Evolutionary conservation across 225 moss, liverwort and hornwort genomes (phyloP), one percentile per base, ranked within the genome.

Genomic region (Pseudisothecium myosuroides): DNA sequence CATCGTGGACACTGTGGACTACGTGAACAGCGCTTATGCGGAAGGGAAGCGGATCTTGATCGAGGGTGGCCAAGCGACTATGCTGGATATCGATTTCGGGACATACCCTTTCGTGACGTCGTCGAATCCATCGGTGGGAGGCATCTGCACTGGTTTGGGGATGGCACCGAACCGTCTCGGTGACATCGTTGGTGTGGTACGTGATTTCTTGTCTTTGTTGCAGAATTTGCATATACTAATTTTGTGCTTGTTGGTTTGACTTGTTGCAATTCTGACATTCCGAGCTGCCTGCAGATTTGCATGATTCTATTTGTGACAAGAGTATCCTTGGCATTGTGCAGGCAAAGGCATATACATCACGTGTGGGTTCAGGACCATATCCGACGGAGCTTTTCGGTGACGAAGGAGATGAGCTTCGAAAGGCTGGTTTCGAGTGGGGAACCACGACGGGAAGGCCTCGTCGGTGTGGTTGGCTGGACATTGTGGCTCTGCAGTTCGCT

Each of bases 101-200:
- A 99, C 99, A 32, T 99, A 99, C 88, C 99, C 99, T 16, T 99
- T 97, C 32, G 99, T 99, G n/a, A 99, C 98, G 32, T 99, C 99
- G 8, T 99, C 99, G 49, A 99, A 96, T 82, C 96, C 99, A 18
- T 96, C 99, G 55, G 97, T 96, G 31, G 99, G 97, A 61, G 99
- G 99, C 73, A 97, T 99, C 55, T 99, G 99, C 92, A 96, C 99
- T 45, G 99, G 99, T 73, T 91, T 97, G 76, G 99, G 99, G 77
- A 96, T 99, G 65, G 96, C 99, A 68, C 99, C 99, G 61, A 97
- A 96, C 65, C 96, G 96, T 43, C 95, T 99, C 15, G 99, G 96
- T 68, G 97, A 99, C 84, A 95, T 99, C 73, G 92, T 99, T 74
- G 99, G 99, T 89, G 99, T 99, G 89, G 99, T 99, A 91, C 84